Base-by-base conservation (phyloP, 164 flowering plant species). In the Dillenia turbinata region DNA sequence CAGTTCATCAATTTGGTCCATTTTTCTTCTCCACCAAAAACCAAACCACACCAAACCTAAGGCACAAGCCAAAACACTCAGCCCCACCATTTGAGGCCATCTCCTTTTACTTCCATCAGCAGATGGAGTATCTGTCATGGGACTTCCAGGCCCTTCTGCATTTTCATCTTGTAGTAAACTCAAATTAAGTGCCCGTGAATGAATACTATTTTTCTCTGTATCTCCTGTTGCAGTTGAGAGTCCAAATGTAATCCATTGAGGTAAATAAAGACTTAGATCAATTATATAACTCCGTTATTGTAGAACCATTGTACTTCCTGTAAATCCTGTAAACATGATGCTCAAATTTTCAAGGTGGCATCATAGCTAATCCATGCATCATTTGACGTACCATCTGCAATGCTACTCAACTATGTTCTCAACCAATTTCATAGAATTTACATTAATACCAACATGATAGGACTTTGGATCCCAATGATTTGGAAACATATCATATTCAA, bases 221-320 rank as follows among this genome's bases (percentile, higher is more conserved):
- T 10, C 3, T n/a, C 75, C 75, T 0, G 68, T 63, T 33, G 75
- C 24, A 12, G 64, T 68, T 8, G 75, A 72, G 49, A 71, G 62
- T 9, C 75, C 75, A 52, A 71, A 15, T 10, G 1, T 47, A 13
- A 71, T 71, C 49, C 52, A 43, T 14, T 72, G 68, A 0, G 68
- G 71, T 13, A 72, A 45, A 16, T 46, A 11, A 4, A 53, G 17
- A 0, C 51, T 52, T 13, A 72, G 47, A 53, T 71, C 65, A 51
- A 66, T 59, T 8, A 13, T 3, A 19, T 12, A 19, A 19, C 22
- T 19, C 22, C 22, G 22, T 19, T 46, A 5, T 9, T 47, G 19
- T 44, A 46, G 4, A 2, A 1, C 2, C 52, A 22, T 16, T 13
- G 49, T 9, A 12, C 7, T 46, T 7, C 17, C 9, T 6, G 10